A percentile compares a stretch with the other conserved stretches of the same genome.
Conservation (phyloP, 2,329 filamentous ascomycete genomes). For the Penicillium rolfsii region DNA sequence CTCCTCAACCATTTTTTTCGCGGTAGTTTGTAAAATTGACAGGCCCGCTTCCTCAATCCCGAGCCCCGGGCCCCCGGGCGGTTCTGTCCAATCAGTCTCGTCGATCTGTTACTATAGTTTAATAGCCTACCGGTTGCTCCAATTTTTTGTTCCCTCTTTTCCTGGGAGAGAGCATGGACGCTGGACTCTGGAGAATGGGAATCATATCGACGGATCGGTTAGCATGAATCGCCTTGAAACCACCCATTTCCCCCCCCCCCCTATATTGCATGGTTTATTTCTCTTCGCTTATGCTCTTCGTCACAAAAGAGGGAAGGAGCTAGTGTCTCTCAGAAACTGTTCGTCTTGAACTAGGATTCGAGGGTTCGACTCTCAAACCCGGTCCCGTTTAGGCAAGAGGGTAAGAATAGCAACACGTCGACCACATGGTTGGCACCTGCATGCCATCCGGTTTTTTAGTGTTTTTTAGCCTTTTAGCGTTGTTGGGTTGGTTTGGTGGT, state of each 20-base stretch:
- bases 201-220: neutral
- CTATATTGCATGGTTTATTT: too few species aligned
- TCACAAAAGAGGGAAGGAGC: too few species aligned
- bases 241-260: too few species aligned
- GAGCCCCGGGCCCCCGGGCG: neutral
- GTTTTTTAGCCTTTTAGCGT: conserved; percentile 6
- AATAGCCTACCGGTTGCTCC: conserved; percentile 1
- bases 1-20: neutral
- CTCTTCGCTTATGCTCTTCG: too few species aligned
- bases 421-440: conserved; percentile 42
- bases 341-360: neutral
- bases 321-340: too few species aligned
- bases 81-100: neutral
- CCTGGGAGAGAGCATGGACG: neutral
- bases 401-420: conserved; percentile 25
- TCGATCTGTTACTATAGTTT: conserved; percentile 1
- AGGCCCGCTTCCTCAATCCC: neutral
- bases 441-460: conserved; percentile 22
- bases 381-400: conserved; percentile 9
- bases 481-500: neutral
- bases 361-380: neutral
- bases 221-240: too few species aligned
- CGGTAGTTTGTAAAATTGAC: neutral
- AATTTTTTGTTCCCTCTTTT: neutral
- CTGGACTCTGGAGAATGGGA: neutral